phyloP scores from a whole-genome alignment of 345 rosid species.

The Syzygium aqueum region DNA sequence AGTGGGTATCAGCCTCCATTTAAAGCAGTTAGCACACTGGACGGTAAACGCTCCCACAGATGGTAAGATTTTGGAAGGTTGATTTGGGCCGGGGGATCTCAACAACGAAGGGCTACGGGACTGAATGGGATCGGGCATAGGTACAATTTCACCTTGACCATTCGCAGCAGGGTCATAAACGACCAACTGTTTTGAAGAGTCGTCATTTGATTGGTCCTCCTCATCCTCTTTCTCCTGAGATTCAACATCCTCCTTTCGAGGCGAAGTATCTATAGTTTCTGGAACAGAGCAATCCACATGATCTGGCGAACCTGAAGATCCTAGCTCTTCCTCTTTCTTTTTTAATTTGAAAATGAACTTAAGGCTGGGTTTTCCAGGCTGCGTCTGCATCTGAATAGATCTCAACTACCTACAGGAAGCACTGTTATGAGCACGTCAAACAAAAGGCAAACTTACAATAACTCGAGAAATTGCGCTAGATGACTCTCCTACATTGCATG shows the following conservation, averaged over 20 bases:
- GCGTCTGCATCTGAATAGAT: conserved; percentile 33
- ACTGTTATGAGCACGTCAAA: background rate
- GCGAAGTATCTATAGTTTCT: conserved; percentile 20
- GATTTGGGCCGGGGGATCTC: conserved; percentile 12
- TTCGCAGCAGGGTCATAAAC: conserved; percentile 42
- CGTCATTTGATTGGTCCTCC: conserved; percentile 12
- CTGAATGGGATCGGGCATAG: conserved; percentile 15
- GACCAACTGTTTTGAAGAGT: conserved; percentile 50
- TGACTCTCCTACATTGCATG: background rate
- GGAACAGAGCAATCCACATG: conserved; percentile 7
- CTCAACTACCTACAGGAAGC: background rate
- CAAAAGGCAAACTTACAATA: background rate
- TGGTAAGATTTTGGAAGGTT: conserved; percentile 35
- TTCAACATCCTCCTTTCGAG: conserved; percentile 16
- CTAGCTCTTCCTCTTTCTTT: conserved; percentile 24
- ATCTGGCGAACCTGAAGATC: conserved; percentile 14
- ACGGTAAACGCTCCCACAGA: conserved; percentile 87
- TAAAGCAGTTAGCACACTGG: conserved; percentile 79
- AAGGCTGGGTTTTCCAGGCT: conserved; percentile 16
- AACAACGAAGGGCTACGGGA: conserved; percentile 8
- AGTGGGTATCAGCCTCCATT: conserved; percentile 91
- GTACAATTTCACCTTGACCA: conserved; percentile 17
- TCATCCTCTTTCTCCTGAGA: conserved; percentile 19
- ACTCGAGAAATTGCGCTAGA: background rate
- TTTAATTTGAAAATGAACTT: conserved; percentile 14